Conservation (phyloP, 2,329 filamentous ascomycete species). For the Hypocreales sp. region DNA sequence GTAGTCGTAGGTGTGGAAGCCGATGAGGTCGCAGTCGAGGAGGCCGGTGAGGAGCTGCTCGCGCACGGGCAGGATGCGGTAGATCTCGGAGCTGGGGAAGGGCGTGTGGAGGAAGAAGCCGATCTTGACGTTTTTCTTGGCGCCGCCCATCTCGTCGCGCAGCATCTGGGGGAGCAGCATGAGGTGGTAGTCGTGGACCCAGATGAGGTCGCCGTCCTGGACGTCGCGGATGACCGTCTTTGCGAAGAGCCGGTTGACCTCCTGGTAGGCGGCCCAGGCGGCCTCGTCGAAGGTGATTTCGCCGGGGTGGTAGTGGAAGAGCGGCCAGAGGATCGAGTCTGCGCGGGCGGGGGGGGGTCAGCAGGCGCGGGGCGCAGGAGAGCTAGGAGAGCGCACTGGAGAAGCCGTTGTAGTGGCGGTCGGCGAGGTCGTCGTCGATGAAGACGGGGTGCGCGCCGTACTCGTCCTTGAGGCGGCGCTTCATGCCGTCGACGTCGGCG, state of each 20-base stretch:
- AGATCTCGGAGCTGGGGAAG: conserved; percentile 94
- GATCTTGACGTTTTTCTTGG: conserved; percentile 86
- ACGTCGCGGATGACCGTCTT: conserved; percentile 77
- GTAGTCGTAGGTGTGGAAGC: conserved; percentile 98
- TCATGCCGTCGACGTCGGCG: conserved; percentile 59
- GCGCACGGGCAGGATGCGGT: conserved; percentile 84
- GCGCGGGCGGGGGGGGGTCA: neutral
- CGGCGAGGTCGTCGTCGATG: conserved; percentile 82
- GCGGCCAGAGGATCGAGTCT: conserved; percentile 96
- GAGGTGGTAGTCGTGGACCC: conserved; percentile 97
- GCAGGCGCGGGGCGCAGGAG: no score
- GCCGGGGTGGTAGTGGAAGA: conserved; percentile 97
- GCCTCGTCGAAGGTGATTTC: conserved; percentile 97
- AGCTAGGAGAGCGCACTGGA: conserved; percentile 48
- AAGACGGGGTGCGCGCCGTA: conserved; percentile 87
- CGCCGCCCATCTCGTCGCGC: conserved; percentile 68
- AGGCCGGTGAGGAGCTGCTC: conserved; percentile 79
- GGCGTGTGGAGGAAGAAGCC: conserved; percentile 97
- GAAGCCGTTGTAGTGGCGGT: conserved; percentile 95
- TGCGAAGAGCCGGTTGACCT: conserved; percentile 87
- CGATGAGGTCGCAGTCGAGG: conserved; percentile 85
- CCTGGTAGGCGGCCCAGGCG: conserved; percentile 82
- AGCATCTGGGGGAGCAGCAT: conserved; percentile 96
- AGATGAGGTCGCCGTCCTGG: conserved; percentile 85
- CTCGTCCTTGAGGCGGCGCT: conserved; percentile 66